Conservation (phyloP, 305 asterid species). For the Striga hermonthica region DNA sequence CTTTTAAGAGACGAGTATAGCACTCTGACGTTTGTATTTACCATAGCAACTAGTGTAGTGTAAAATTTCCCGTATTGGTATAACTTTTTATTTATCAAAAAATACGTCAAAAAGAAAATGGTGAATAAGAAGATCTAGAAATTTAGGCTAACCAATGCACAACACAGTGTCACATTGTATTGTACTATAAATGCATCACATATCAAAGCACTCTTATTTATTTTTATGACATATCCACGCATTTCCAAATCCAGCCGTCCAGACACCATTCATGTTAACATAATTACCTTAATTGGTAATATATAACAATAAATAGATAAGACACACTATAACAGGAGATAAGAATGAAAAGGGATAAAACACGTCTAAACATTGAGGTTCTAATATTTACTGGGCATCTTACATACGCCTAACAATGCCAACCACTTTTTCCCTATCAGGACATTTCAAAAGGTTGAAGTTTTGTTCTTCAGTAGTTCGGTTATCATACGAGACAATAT, state of each 20-base stretch:
- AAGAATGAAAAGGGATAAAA: neutral
- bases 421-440: neutral
- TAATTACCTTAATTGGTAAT: too few relatives aligned
- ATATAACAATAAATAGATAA: neutral
- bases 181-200: conserved; percentile 1
- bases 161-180: neutral
- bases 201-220: neutral
- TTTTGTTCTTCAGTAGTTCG: neutral
- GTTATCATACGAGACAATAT: neutral
- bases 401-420: neutral
- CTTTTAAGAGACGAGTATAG: too few relatives aligned
- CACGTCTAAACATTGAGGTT: neutral
- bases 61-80: too few relatives aligned
- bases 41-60: too few relatives aligned
- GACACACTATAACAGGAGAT: neutral
- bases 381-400: neutral
- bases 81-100: too few relatives aligned
- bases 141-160: conserved; percentile 14
- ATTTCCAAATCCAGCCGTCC: neutral
- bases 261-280: too few relatives aligned
- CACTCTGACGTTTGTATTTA: too few relatives aligned
- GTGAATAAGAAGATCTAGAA: neutral
- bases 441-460: neutral
- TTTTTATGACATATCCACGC: neutral
- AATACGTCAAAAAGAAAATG: too few relatives aligned